Conservation (phyloP, 768 basidiomycete species). For the Daedaleopsis sinensis region DNA sequence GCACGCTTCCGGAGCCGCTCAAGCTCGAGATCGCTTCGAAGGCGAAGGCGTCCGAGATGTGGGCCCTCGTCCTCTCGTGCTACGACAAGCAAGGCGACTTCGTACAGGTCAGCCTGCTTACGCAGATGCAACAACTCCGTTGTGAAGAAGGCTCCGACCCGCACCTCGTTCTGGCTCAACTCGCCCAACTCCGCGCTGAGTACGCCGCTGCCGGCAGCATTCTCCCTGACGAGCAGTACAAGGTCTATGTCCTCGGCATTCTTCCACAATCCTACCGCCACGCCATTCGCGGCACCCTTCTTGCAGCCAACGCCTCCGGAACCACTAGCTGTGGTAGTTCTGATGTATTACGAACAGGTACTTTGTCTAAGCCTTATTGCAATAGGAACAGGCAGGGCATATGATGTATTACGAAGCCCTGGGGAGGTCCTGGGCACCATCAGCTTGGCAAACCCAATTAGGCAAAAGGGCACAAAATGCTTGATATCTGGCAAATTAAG, state of each 20-base stretch:
- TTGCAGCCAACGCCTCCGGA: neutral
- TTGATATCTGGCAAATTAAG: too few relatives aligned
- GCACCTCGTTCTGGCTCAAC: constrained; percentile 12
- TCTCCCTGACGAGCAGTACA: constrained; percentile 10
- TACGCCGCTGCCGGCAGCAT: constrained; percentile 14
- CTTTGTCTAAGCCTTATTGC: too few relatives aligned
- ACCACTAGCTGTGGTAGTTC: too few relatives aligned
- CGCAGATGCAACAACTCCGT: constrained; percentile 12
- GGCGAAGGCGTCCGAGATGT: constrained; percentile 4
- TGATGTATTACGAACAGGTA: too few relatives aligned
- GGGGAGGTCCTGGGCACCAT: too few relatives aligned
- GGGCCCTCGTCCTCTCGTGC: constrained; percentile 7
- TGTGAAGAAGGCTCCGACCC: constrained; percentile 17
- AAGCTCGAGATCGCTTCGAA: constrained; percentile 9
- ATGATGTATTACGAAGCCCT: too few relatives aligned
- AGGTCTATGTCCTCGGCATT: constrained; percentile 14
- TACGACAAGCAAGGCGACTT: constrained; percentile 18
- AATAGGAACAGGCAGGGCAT: too few relatives aligned
- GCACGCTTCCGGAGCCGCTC: constrained; percentile 11
- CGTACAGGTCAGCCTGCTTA: constrained; percentile 8
- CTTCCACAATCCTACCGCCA: constrained; percentile 15
- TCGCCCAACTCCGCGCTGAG: constrained; percentile 17
- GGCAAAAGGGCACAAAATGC: too few relatives aligned
- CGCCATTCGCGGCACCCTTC: neutral
- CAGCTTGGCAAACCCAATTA: too few relatives aligned